Conservation (phyloP, 768 basidiomycete species). For the Xerocomus brunneocitrinus region DNA sequence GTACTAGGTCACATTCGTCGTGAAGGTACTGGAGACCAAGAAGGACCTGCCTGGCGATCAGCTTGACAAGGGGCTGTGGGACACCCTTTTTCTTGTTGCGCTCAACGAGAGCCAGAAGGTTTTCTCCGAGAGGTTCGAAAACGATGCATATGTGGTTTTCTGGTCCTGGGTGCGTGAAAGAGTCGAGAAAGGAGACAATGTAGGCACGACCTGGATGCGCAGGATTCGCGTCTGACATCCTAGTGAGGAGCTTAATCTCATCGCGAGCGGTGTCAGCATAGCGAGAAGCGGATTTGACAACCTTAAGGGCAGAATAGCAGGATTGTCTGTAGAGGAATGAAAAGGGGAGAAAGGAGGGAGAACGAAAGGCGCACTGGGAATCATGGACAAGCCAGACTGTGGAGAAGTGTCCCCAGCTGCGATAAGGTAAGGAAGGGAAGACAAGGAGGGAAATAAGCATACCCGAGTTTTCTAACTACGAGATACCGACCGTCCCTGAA, state of each 20-base stretch:
- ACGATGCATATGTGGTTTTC: slow-evolving; percentile 89
- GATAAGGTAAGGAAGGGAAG: slow-evolving; percentile 8
- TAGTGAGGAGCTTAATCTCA: slow-evolving; percentile 88
- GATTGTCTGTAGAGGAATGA: slow-evolving; percentile 44
- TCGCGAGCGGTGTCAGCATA: slow-evolving; percentile 97
- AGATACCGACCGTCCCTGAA: slow-evolving; percentile 84
- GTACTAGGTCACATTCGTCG: slow-evolving; percentile 87
- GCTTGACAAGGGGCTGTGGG: slow-evolving; percentile 74
- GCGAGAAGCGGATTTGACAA: slow-evolving; percentile 90
- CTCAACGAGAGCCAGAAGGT: slow-evolving; percentile 67
- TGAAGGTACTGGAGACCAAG: slow-evolving; percentile 90
- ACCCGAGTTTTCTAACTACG: slow-evolving; percentile 89
- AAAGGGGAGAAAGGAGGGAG: slow-evolving; percentile 6
- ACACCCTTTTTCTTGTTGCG: slow-evolving; percentile 82
- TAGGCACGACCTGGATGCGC: slow-evolving; percentile 73
- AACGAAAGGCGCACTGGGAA: slow-evolving; percentile 48
- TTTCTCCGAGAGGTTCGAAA: slow-evolving; percentile 82
- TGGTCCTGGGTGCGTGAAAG: slow-evolving; percentile 72
- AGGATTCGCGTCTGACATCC: slow-evolving; percentile 67
- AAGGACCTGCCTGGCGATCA: slow-evolving; percentile 81
- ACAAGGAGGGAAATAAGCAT: slow-evolving; percentile 15
- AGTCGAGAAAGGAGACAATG: slow-evolving; percentile 87
- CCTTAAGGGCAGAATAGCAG: slow-evolving; percentile 86
- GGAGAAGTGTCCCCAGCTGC: slow-evolving; percentile 91
- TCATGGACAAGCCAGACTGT: slow-evolving; percentile 92